Evolutionary conservation across 1,284 basidiomycete species (phyloP).

Genomic region (Ustilago shanxiensis): DNA sequence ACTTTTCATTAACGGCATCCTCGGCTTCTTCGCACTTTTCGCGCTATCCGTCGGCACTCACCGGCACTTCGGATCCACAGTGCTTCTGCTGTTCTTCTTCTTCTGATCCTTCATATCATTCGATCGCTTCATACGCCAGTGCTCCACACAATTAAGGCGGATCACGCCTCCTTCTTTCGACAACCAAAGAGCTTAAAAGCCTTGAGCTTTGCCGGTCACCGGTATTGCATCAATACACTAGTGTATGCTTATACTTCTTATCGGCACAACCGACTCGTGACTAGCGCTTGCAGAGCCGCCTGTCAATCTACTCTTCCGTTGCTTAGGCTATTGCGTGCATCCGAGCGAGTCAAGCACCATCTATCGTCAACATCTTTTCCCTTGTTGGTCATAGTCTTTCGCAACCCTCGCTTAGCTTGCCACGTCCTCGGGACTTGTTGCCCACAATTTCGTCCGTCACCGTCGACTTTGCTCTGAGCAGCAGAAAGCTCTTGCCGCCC

Average conservation of each 20-base stretch:
- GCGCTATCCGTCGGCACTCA: background rate
- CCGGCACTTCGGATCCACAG: background rate
- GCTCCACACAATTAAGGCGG: background rate
- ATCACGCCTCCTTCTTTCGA: background rate
- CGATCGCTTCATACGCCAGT: background rate
- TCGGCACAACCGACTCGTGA: constrained; percentile 9
- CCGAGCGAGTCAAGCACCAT: background rate
- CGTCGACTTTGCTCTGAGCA: constrained; percentile 41
- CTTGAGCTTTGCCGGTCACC: constrained; percentile 9
- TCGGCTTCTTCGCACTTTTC: constrained; percentile 3
- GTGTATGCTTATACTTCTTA: constrained; percentile 7
- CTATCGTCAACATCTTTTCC: background rate
- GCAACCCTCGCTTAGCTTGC: background rate
- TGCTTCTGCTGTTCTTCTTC: background rate
- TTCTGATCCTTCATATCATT: background rate
- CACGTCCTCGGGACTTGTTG: constrained; percentile 18
- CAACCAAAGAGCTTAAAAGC: background rate
- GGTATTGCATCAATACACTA: background rate
- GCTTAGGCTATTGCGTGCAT: background rate
- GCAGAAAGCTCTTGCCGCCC: constrained; percentile 39
- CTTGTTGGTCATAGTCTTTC: background rate
- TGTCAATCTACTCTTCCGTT: background rate
- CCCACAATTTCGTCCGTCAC: constrained; percentile 47
- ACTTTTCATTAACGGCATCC: background rate
- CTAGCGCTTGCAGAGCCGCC: background rate